phyloP scores from a whole-genome alignment of 169 alveolate genomes.

The Neospora caninum region DNA sequence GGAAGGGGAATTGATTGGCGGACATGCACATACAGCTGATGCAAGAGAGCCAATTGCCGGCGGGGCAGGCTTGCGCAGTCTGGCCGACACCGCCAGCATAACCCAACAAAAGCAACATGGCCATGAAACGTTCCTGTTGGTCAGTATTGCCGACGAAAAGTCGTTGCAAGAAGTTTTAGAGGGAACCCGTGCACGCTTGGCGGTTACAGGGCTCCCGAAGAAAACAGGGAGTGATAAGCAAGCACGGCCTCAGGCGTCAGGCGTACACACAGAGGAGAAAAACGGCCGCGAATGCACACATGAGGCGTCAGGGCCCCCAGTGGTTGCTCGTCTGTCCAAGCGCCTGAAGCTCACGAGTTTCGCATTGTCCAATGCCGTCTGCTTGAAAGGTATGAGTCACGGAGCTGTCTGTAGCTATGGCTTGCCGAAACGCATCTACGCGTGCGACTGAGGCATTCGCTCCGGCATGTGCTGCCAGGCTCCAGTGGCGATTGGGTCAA shows the following conservation, averaged over 20 bases:
- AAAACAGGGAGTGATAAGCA: background rate
- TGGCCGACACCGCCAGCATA: background rate
- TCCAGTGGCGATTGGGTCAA: no score
- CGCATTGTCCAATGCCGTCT: background rate
- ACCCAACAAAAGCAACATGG: background rate
- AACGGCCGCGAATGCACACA: background rate
- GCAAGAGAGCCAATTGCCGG: background rate
- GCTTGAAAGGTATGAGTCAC: slow-evolving; percentile 7
- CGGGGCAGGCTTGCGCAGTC: background rate
- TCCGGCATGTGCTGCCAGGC: no score
- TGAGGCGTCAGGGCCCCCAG: background rate
- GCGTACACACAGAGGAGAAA: background rate
- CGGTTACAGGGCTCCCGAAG: background rate
- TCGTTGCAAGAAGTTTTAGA: background rate
- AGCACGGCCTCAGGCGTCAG: background rate
- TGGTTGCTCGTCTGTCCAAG: background rate
- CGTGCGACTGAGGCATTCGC: no score
- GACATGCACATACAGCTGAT: background rate
- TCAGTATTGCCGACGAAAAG: background rate
- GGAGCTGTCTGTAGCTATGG: no score
- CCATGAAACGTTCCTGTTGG: background rate
- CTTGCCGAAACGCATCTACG: no score
- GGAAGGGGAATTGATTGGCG: background rate
- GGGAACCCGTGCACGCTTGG: background rate
- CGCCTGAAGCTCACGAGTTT: background rate